phyloP scores from a whole-genome alignment of 140 eudicot species.

The Bidens hawaiensis region DNA sequence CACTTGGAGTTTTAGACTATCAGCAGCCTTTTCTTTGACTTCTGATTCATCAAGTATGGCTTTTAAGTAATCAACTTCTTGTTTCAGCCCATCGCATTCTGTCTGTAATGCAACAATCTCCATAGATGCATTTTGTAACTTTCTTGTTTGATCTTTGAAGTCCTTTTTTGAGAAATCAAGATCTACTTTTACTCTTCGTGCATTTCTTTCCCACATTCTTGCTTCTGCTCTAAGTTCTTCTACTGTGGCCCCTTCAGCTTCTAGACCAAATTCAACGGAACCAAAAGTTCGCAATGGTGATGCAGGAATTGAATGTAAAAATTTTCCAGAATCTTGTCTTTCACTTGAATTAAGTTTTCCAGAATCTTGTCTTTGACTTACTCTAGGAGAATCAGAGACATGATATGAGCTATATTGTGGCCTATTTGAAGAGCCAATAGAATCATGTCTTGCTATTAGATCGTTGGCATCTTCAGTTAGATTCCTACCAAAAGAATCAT shows the following conservation, averaged over 20 bases:
- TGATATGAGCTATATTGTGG: constrained; percentile 40
- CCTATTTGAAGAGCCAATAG: constrained; percentile 36
- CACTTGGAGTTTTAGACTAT: constrained; percentile 34
- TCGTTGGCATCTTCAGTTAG: constrained; percentile 26
- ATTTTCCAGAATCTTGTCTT: constrained; percentile 34
- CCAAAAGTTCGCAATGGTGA: constrained; percentile 42
- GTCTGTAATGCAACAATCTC: constrained; percentile 50
- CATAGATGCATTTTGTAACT: constrained; percentile 38
- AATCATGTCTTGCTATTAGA: constrained; percentile 47
- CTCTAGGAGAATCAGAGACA: constrained; percentile 36
- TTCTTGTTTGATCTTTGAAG: constrained; percentile 41
- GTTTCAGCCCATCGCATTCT: constrained; percentile 49
- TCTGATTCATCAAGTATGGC: constrained; percentile 41
- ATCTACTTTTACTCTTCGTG: constrained; percentile 49
- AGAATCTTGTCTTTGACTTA: constrained; percentile 35
- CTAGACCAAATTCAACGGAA: constrained; percentile 33
- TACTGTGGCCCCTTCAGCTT: constrained; percentile 29
- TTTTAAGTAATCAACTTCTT: constrained; percentile 48
- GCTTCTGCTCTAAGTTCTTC: constrained; percentile 66
- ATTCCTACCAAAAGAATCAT: constrained; percentile 56
- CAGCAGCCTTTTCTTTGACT: constrained; percentile 38
- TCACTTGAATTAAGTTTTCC: constrained; percentile 28
- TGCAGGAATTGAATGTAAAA: constrained; percentile 33
- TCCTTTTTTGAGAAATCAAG: constrained; percentile 54
- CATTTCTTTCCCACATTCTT: constrained; percentile 76